phyloP scores from a whole-genome alignment of 352 stramenopile species.

The Phytophthora citrophthora region DNA sequence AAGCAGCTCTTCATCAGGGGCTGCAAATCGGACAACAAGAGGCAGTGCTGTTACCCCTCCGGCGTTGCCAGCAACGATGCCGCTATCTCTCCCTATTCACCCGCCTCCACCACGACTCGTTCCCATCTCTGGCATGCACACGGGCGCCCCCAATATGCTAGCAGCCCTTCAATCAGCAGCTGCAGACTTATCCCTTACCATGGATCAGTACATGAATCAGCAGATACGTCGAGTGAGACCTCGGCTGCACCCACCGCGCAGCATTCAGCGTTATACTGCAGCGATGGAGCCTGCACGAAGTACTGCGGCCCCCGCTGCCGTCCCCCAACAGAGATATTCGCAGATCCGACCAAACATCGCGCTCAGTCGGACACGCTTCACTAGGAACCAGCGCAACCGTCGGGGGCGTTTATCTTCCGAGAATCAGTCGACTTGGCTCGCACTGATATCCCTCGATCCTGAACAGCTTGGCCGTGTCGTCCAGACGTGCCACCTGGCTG shows the following conservation, averaged over 20 bases:
- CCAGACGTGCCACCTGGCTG: constrained; percentile 82
- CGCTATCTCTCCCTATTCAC: constrained; percentile 44
- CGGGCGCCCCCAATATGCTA: constrained; percentile 59
- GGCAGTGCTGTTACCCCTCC: constrained; percentile 6
- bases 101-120: constrained; percentile 43
- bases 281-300: constrained; percentile 35
- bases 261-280: constrained; percentile 43
- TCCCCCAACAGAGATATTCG: constrained; percentile 71
- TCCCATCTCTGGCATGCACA: constrained; percentile 41
- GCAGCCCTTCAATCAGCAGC: constrained; percentile 65
- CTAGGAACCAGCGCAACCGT: constrained; percentile 74
- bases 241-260: constrained; percentile 56
- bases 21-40: constrained; percentile 17
- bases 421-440: constrained; percentile 88
- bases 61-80: constrained; percentile 28
- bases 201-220: constrained; percentile 87
- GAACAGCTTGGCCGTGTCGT: constrained; percentile 81
- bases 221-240: constrained; percentile 82
- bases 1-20: constrained; percentile 40
- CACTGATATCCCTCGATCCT: constrained; percentile 82
- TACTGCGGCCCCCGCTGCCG: constrained; percentile 25
- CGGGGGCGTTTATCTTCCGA: constrained; percentile 75
- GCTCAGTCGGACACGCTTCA: constrained; percentile 79
- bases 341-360: constrained; percentile 89
- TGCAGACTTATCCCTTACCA: constrained; percentile 65